Conservation (phyloP, 768 basidiomycete genomes). For the Lactifluus echinatus region DNA sequence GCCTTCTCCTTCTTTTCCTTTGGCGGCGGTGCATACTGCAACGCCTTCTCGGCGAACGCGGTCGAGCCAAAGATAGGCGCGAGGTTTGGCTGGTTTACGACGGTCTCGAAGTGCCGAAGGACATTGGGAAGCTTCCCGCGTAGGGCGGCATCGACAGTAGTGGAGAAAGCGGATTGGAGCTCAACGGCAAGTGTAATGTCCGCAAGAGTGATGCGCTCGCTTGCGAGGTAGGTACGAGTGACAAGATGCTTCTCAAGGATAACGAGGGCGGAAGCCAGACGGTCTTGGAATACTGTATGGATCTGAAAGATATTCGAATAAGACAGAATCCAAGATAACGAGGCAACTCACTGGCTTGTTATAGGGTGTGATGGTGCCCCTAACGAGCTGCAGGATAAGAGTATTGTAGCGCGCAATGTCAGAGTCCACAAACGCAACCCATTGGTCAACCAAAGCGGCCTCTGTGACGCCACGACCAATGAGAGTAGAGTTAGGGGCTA, state of each 20-base stretch:
- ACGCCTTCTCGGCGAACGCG: constrained; percentile 57
- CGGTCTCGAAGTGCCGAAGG: constrained; percentile 79
- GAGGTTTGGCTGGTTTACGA: constrained; percentile 76
- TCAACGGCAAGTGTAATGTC: constrained; percentile 64
- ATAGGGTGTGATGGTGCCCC: constrained; percentile 52
- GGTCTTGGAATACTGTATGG: constrained; percentile 47
- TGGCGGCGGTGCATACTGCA: constrained; percentile 60
- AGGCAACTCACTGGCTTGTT: constrained; percentile 61
- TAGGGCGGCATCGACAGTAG: constrained; percentile 54
- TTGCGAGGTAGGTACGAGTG: constrained; percentile 82
- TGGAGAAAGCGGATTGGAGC: constrained; percentile 44
- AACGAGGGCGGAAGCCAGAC: constrained; percentile 46
- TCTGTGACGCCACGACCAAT: constrained; percentile 59
- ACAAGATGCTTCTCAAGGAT: constrained; percentile 69
- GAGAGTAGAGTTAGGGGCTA: constrained; percentile 72
- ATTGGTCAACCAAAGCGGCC: constrained; percentile 75
- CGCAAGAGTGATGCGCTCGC: constrained; percentile 90
- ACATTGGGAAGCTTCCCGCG: constrained; percentile 67
- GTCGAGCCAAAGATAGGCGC: constrained; percentile 56
- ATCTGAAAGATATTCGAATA: constrained; percentile 33
- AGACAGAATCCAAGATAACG: not conserved
- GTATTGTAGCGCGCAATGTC: constrained; percentile 42
- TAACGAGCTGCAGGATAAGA: constrained; percentile 36
- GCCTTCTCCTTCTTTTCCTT: constrained; percentile 34
- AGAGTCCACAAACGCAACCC: constrained; percentile 64